A percentile compares a stretch with the other conserved stretches of the same genome.
Conservation (phyloP, 352 stramenopile genomes). For the Globisporangium sylvaticum region DNA sequence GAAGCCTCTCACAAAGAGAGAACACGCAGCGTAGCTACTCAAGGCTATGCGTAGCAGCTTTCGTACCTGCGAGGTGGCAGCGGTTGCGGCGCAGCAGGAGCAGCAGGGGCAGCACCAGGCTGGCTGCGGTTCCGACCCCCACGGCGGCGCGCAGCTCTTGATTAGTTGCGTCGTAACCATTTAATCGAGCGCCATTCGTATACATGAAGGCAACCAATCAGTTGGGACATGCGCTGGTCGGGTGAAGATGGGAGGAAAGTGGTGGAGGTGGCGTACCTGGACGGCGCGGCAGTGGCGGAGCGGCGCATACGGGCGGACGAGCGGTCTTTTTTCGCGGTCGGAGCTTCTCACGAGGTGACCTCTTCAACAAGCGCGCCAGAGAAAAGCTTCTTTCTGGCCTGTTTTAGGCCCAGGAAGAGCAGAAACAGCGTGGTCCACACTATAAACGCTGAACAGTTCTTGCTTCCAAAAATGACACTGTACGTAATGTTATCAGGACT, state of each 20-base stretch:
- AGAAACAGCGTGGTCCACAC: background rate
- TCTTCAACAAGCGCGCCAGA: background rate
- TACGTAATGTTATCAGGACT: too few relatives aligned
- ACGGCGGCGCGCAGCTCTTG: constrained; percentile 3
- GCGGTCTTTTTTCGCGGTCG: background rate
- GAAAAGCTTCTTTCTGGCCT: background rate
- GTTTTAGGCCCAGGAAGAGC: background rate
- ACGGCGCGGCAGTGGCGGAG: background rate
- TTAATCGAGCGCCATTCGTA: background rate
- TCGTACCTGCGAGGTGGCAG: background rate
- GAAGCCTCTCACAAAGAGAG: background rate
- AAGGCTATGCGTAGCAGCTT: background rate
- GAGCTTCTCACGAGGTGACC: constrained; percentile 3
- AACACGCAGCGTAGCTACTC: background rate
- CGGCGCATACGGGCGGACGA: background rate
- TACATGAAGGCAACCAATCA: background rate
- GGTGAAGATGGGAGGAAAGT: background rate
- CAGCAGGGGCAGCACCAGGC: background rate
- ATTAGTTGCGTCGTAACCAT: background rate
- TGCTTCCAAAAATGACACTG: too few relatives aligned
- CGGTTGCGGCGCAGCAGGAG: background rate
- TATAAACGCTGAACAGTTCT: too few relatives aligned
- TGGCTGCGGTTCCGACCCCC: background rate
- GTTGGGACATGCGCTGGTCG: background rate
- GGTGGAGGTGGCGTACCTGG: background rate